Percentiles rank a stretch among this genome's conserved stretches.
These are phyloP conservation scores for Drechslerella coelobrocha DNA, from an alignment of 2,329 filamentous ascomycete genomes.

Conservation along the genomic window DNA sequence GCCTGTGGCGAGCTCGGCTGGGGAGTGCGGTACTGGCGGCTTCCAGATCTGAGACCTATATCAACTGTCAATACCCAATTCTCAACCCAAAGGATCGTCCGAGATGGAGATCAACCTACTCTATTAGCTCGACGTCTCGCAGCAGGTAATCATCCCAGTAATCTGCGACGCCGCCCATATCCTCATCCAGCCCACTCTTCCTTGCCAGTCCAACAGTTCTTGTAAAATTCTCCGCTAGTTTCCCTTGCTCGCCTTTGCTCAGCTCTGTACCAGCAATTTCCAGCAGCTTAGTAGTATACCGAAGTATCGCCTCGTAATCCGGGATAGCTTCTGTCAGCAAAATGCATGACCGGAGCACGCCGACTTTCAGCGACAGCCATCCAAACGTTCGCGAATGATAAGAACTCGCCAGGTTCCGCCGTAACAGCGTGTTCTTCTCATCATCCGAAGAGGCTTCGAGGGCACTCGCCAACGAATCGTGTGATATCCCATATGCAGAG, in stretches of 20 bases:
- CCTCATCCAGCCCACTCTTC: constrained; percentile 72
- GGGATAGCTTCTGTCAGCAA: constrained; percentile 92
- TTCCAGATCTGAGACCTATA: constrained; percentile 56
- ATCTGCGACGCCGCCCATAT: constrained; percentile 69
- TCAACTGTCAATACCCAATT: not conserved
- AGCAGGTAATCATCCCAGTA: constrained; percentile 98
- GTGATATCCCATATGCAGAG: constrained; percentile 70
- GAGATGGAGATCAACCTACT: constrained; percentile 32
- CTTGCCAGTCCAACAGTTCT: constrained; percentile 80
- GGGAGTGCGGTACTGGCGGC: constrained; percentile 71
- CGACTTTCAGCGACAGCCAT: constrained; percentile 79
- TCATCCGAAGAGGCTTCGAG: constrained; percentile 51
- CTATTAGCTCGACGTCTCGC: constrained; percentile 72
- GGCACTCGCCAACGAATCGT: constrained; percentile 20
- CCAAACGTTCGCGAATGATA: constrained; percentile 66
- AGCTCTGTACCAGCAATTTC: constrained; percentile 80
- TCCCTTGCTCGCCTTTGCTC: constrained; percentile 80
- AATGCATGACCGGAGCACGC: constrained; percentile 86
- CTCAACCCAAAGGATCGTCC: not conserved
- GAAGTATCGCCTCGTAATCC: constrained; percentile 87
- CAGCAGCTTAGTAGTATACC: constrained; percentile 82
- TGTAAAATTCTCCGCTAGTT: constrained; percentile 82
- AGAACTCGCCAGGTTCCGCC: constrained; percentile 57
- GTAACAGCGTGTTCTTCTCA: constrained; percentile 61
- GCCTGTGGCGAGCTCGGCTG: constrained; percentile 61